Base-by-base conservation (phyloP, 2,329 filamentous ascomycete genomes). In the Pyrenochaeta sp. region DNA sequence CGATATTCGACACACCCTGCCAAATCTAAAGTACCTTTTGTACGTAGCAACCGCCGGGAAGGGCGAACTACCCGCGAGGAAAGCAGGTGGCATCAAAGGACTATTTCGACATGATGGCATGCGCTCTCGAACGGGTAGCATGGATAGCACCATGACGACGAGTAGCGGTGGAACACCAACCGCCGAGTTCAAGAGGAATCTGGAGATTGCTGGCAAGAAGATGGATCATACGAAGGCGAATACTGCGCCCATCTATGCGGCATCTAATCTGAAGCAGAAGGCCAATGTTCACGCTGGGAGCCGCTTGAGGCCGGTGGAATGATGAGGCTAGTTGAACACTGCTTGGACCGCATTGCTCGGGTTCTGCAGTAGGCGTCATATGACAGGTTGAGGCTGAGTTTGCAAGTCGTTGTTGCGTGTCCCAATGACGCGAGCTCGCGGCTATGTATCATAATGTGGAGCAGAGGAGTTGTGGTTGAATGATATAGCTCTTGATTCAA, bases 1-100 rank as follows among this genome's bases (percentile, higher is more conserved):
- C 51, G 94, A 99, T 63, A 90, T 96, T 13, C 83, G 94, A 4
- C 90, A 97, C 58, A 96, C 93, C 0, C 75, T 97, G 6, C 91
- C 93, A 2, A 99, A 99, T 64, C 77, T 99, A 7, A 96, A 96
- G 68, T 96, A 96, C 60, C 76, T 97, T 11, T 76, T 97, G 2
- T 96, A 95, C 60, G 87, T 97, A 2, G 87, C 91, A 55, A 94
- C 89, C 21, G 90, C 91, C 0, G 91, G 91, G 0, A 86, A 82
- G 30, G 77, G 80, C 15, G 82, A 85, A 41, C 67, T 86, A 11
- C 82, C 83, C 1, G 58, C 58, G 6, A 45, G 69, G 6, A 71
- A 69, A 42, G 60, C 66, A 2, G 69, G 69, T 0, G 69, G 69
- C 1, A 69, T 72, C 39, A 61, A 53, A 35, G 69, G 68, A 1